phyloP scores from a whole-genome alignment of 1,139 yeast genomes.

The Geotrichum citri-aurantii region DNA sequence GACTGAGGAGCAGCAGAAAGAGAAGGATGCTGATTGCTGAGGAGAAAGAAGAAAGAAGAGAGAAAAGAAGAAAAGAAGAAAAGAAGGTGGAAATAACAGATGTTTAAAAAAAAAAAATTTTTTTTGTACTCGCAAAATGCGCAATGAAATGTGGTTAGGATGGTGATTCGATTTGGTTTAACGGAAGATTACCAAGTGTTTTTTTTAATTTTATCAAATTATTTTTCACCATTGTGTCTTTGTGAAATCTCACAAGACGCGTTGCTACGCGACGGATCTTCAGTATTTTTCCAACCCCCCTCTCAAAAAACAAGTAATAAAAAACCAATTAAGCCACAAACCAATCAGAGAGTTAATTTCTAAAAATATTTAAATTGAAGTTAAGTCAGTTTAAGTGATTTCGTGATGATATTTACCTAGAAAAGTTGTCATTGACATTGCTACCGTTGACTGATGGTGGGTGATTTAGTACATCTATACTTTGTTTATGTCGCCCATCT shows the following conservation, averaged over 20 bases:
- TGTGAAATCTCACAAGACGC: neutral
- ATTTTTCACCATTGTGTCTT: neutral
- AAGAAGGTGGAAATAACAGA: neutral
- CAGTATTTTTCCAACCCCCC: too few relatives aligned
- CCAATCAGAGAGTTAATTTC: neutral
- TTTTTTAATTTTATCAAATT: too few relatives aligned
- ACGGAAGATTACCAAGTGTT: neutral
- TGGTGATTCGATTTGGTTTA: neutral
- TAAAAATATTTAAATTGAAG: neutral
- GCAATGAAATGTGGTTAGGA: neutral
- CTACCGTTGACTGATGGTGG: neutral
- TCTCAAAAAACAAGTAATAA: too few relatives aligned
- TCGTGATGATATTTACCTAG: neutral
- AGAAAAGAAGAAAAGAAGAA: neutral
- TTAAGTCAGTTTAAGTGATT: neutral
- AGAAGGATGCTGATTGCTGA: neutral
- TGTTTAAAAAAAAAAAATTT: too few relatives aligned
- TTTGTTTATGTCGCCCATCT: neutral
- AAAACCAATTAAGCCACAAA: neutral
- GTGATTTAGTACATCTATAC: too few relatives aligned
- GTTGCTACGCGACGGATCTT: neutral
- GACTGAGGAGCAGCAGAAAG: neutral
- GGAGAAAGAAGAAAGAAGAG: neutral
- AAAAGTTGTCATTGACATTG: neutral
- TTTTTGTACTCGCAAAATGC: neutral